These are phyloP conservation scores for Nemania diffusa DNA, from an alignment of 2,329 filamentous ascomycete genomes.

Conservation along the genomic window DNA sequence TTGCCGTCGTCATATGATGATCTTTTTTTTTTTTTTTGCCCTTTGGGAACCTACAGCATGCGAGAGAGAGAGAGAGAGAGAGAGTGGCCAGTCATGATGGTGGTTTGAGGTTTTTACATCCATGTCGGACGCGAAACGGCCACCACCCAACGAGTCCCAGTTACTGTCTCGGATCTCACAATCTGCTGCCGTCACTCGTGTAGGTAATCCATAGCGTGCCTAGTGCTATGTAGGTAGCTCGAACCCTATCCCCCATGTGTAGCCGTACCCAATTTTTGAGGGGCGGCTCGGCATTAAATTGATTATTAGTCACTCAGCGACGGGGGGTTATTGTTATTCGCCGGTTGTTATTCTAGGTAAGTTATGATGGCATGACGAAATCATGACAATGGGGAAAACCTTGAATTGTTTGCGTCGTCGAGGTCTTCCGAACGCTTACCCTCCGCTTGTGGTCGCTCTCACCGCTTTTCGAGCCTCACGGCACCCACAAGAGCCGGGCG, in stretches of 20 bases:
- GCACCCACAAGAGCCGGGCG: constrained; percentile 21
- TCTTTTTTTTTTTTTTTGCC: constrained; percentile 9
- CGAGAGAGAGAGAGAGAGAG: not conserved
- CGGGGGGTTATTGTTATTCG: not conserved
- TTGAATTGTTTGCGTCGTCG: constrained; percentile 1
- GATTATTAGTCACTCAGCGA: constrained; percentile 21
- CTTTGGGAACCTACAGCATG: constrained; percentile 10
- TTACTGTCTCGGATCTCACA: constrained; percentile 21
- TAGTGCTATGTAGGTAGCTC: constrained; percentile 3
- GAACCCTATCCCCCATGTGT: constrained; percentile 23
- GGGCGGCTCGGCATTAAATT: constrained; percentile 11
- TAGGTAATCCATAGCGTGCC: constrained; percentile 15
- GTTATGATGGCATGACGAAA: constrained; percentile 30
- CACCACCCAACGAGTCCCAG: constrained; percentile 24
- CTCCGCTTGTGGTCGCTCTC: constrained; percentile 14
- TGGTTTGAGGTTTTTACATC: constrained; percentile 17
- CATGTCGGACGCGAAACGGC: constrained; percentile 31
- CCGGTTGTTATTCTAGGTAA: not conserved
- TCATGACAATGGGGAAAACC: constrained; percentile 2
- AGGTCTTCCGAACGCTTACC: not conserved
- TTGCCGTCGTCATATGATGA: constrained; percentile 34
- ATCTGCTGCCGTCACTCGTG: constrained; percentile 13
- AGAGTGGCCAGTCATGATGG: not conserved
- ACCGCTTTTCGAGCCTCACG: constrained; percentile 34
- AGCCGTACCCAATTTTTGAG: constrained; percentile 31